These are phyloP conservation scores for Boletellus ananiceps DNA, from an alignment of 768 basidiomycete species.

Conservation along the genomic window DNA sequence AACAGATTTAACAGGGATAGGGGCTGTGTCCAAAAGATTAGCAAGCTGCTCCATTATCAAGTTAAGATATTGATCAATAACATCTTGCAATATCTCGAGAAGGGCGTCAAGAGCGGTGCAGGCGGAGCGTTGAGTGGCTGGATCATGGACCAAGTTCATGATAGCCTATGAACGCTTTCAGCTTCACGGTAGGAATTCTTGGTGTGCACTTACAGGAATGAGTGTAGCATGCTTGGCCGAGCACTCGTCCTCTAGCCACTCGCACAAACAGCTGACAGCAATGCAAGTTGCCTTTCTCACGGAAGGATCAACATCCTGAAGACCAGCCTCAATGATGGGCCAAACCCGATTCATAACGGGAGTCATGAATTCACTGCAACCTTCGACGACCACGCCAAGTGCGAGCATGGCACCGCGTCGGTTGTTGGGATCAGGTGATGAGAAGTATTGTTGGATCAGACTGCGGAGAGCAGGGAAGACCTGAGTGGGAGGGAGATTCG, in stretches of 20 bases:
- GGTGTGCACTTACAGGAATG: constrained; percentile 61
- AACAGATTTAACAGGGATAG: constrained; percentile 85
- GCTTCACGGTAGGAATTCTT: neutral
- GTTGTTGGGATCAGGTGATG: constrained; percentile 67
- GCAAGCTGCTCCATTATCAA: constrained; percentile 94
- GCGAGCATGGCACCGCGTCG: constrained; percentile 94
- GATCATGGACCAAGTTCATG: constrained; percentile 86
- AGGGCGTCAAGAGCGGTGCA: constrained; percentile 96
- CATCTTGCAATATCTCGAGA: constrained; percentile 88
- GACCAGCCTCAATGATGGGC: constrained; percentile 88
- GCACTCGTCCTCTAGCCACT: constrained; percentile 95
- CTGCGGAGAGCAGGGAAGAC: constrained; percentile 89
- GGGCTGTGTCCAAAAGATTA: constrained; percentile 79
- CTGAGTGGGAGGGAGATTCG: constrained; percentile 88
- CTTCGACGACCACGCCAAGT: constrained; percentile 93
- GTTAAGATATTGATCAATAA: constrained; percentile 85
- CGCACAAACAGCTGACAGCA: constrained; percentile 92
- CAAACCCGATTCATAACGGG: constrained; percentile 88
- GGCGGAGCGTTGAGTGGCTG: constrained; percentile 84
- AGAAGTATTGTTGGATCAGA: constrained; percentile 82
- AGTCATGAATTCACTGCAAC: constrained; percentile 96
- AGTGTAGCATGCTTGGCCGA: constrained; percentile 76
- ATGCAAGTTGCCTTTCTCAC: constrained; percentile 97
- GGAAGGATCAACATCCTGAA: constrained; percentile 74
- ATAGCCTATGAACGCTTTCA: constrained; percentile 54